Evolutionary conservation across 305 asterid genomes (phyloP), one percentile per base, ranked within the genome.

Genomic region (Fraxinus sp.): DNA sequence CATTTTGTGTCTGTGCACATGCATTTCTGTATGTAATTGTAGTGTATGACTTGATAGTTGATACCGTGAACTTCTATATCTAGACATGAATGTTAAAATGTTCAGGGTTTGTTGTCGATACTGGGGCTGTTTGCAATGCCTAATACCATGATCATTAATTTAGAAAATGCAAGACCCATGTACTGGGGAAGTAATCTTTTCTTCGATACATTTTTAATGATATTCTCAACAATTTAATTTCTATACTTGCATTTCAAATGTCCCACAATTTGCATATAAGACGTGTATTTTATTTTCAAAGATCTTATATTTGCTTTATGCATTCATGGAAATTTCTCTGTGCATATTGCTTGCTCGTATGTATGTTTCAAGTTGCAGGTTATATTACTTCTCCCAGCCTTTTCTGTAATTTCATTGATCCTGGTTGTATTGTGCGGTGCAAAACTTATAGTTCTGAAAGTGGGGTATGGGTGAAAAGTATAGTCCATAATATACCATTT

Each of bases 121-220:
- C 28, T 57, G 68, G 10, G 28, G 68, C 26, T 79, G 71, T 62
- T n/a, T 30, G 6, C 39, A 76, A 39, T 35, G 77, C 66, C 52
- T 44, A 84, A 33, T 80, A 16, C 62, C 79, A n/a, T 32, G 28
- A 20, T 68, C 44, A 81, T 33, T 80, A 55, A 7, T 39, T 39
- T 36, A 35, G 70, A 59, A 35, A 7, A n/a, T 33, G 33, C 68
- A 74, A 46, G 81, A 13, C 68, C 68, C 4, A 49, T 80, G 62
- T 74, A 24, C n/a, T 57, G 41, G 39, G 39, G 36, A 70, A 70
- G 22, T 70, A 32, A 14, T 70, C 4, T 70, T 70, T 70, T 32
- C 39, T 70, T 30, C 24, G n/a, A 70, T 70, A 70, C 18, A 26
- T 66, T 26, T 26, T 66, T 57, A 66, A 11, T 68, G 74, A 28